phyloP scores from a whole-genome alignment of 208 protist species.

The Borovskyia barvae region DNA sequence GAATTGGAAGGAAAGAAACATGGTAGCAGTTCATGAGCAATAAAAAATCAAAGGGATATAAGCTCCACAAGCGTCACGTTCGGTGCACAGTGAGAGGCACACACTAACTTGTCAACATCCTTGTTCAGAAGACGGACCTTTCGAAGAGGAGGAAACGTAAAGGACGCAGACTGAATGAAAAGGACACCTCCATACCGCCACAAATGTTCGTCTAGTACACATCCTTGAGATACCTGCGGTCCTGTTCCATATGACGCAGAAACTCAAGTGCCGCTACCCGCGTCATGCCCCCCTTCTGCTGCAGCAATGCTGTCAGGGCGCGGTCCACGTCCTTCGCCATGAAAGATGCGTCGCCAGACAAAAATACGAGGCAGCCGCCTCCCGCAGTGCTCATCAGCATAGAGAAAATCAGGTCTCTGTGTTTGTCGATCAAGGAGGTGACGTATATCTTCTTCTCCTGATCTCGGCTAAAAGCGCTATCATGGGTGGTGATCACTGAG shows the following conservation, averaged over 20 bases:
- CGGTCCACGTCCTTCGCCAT: slow-evolving; percentile 93
- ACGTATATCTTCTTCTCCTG: slow-evolving; percentile 77
- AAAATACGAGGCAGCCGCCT: slow-evolving; percentile 68
- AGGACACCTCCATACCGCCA: too few species aligned
- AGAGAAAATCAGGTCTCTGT: slow-evolving; percentile 52
- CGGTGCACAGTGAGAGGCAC: too few species aligned
- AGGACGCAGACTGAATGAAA: too few species aligned
- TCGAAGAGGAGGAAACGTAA: too few species aligned
- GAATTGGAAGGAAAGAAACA: too few species aligned
- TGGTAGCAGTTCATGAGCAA: too few species aligned
- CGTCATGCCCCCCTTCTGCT: slow-evolving; percentile 57
- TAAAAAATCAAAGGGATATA: too few species aligned
- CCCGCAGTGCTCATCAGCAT: slow-evolving; percentile 37
- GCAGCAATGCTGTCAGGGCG: slow-evolving; percentile 64
- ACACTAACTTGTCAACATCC: neutral
- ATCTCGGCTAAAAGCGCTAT: slow-evolving; percentile 90
- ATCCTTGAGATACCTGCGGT: slow-evolving; percentile 90
- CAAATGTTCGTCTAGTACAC: slow-evolving; percentile 89
- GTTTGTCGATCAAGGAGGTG: slow-evolving; percentile 79
- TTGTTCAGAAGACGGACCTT: too few species aligned
- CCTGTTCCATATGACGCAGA: slow-evolving; percentile 69
- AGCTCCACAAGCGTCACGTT: too few species aligned
- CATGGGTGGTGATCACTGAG: slow-evolving; percentile 52
- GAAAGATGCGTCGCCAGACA: slow-evolving; percentile 89
- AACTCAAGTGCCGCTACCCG: slow-evolving; percentile 59